Conservation (phyloP, 169 alveolate species). For the Eimeria sp. region DNA sequence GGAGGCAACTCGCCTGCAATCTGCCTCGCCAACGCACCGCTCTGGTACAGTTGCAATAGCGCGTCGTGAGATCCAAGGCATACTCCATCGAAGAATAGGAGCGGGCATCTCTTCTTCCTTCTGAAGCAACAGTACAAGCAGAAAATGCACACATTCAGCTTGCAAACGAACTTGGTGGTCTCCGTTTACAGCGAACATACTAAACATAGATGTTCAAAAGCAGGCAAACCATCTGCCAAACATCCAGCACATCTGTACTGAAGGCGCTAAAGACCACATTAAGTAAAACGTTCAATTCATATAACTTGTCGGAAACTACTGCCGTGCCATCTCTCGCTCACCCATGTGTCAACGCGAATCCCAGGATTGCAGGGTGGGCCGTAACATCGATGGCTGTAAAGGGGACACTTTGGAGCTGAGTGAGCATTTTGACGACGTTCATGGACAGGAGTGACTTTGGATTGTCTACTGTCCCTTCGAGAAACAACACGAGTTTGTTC, state of each 20-base stretch:
- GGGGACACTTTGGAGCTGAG: slow-evolving; percentile 80
- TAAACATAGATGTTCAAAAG: background rate
- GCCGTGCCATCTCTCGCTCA: background rate
- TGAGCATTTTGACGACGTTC: slow-evolving; percentile 80
- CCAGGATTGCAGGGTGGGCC: slow-evolving; percentile 77
- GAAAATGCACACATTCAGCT: background rate
- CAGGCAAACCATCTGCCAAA: background rate
- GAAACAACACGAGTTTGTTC: slow-evolving; percentile 73
- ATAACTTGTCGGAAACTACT: background rate
- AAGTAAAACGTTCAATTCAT: background rate
- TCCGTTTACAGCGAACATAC: background rate
- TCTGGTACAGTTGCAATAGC: slow-evolving; percentile 35
- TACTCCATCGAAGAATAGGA: slow-evolving; percentile 31
- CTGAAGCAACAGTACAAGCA: slow-evolving; percentile 24
- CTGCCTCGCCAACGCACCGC: slow-evolving; percentile 54
- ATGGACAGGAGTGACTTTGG: slow-evolving; percentile 52
- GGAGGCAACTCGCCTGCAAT: slow-evolving; percentile 21
- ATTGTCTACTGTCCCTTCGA: slow-evolving; percentile 77
- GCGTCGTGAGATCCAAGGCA: slow-evolving; percentile 66
- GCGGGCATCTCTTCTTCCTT: slow-evolving; percentile 46
- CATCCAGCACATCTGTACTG: background rate
- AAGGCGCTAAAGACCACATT: background rate
- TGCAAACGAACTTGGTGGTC: background rate
- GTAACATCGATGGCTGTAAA: slow-evolving; percentile 72
- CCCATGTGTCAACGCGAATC: slow-evolving; percentile 54